Percentiles rank a stretch among this genome's conserved stretches.
Evolutionary conservation across 2,329 filamentous ascomycete genomes (phyloP).

Genomic region (Cladosporium sp.): DNA sequence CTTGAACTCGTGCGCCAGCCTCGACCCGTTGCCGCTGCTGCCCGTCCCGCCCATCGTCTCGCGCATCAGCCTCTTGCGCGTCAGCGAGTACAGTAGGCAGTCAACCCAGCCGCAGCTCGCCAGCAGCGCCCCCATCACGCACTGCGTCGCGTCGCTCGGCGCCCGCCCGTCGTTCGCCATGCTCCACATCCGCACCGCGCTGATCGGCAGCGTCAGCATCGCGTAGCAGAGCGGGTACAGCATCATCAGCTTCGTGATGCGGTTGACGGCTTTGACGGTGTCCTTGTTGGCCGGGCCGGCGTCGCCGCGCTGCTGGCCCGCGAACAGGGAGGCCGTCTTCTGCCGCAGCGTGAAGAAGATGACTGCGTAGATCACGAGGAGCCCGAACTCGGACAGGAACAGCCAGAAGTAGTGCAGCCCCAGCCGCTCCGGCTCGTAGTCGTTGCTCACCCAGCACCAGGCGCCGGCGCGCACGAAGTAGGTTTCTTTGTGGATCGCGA

Average conservation of each 20-base stretch:
- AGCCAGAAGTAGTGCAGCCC: conserved; percentile 62
- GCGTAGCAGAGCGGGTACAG: conserved; percentile 65
- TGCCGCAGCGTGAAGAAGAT: conserved; percentile 27
- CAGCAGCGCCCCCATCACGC: conserved; percentile 50
- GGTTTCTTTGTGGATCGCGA: conserved; percentile 36
- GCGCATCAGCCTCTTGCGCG: conserved; percentile 49
- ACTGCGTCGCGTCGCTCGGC: conserved; percentile 38
- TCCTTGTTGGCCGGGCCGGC: conserved; percentile 17
- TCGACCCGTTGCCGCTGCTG: not conserved
- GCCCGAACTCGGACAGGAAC: conserved; percentile 49
- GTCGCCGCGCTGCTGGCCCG: conserved; percentile 8
- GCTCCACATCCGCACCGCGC: conserved; percentile 56
- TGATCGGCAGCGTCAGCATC: conserved; percentile 61
- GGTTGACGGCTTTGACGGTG: conserved; percentile 27
- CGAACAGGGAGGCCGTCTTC: conserved; percentile 21
- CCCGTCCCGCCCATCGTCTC: conserved; percentile 22
- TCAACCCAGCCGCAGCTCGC: conserved; percentile 55
- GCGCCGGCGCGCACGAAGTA: conserved; percentile 61
- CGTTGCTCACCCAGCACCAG: conserved; percentile 61
- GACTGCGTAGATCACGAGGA: conserved; percentile 44
- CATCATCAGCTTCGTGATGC: conserved; percentile 53
- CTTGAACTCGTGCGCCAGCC: not conserved
- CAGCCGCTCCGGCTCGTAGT: conserved; percentile 50
- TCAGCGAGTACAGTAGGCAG: conserved; percentile 52
- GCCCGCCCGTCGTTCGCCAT: conserved; percentile 46